These are phyloP conservation scores for Inga laurina DNA, from an alignment of 306 rosid genomes.

Conservation along the genomic window DNA sequence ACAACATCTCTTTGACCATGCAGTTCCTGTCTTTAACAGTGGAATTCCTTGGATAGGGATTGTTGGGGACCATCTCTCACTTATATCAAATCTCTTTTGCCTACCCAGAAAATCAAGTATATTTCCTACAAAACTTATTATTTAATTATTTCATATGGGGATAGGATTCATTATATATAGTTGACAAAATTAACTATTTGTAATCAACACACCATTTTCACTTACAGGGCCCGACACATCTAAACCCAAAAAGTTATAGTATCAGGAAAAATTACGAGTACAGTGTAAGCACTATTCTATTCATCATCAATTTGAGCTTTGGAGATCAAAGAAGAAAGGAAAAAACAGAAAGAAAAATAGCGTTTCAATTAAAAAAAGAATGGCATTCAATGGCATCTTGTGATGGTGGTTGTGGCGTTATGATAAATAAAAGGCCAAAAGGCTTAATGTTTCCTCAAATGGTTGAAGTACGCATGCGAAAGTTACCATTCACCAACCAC, in stretches of 20 bases:
- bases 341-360: background rate
- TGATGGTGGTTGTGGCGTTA: background rate
- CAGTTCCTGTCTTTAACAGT: conserved; percentile 13
- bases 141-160: background rate
- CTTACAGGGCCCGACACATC: background rate
- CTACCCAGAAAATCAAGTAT: background rate
- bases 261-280: background rate
- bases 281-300: no score
- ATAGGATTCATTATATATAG: background rate
- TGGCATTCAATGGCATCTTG: background rate
- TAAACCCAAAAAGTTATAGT: background rate
- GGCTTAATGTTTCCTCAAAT: background rate
- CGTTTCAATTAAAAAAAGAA: background rate
- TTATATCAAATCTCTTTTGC: conserved; percentile 2
- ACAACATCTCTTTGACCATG: conserved; percentile 29
- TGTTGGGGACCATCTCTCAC: conserved; percentile 40
- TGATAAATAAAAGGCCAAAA: background rate
- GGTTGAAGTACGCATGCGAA: background rate
- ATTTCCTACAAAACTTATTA: background rate
- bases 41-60: conserved; percentile 20
- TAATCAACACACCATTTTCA: background rate
- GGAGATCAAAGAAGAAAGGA: background rate
- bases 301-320: background rate
- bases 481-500: conserved; percentile 4
- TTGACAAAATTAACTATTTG: background rate